phyloP scores from a whole-genome alignment of 2,329 filamentous ascomycete species.

The Lecanosticta acicola region DNA sequence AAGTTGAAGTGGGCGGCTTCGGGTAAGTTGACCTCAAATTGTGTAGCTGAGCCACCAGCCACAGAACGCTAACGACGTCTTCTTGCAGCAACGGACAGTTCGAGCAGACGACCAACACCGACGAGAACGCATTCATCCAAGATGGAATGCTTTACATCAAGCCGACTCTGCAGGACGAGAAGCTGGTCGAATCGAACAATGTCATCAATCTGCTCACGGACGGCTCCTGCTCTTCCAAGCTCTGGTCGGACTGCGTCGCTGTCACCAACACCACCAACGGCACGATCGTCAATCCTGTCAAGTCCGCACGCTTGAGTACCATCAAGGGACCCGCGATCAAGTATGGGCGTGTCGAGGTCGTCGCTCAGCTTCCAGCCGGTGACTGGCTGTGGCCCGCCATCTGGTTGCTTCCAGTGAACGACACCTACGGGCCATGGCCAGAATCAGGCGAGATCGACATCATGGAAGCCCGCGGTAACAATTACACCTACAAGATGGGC shows the following conservation, averaged over 20 bases:
- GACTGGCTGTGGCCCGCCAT: slow-evolving; percentile 94
- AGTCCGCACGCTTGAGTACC: slow-evolving; percentile 73
- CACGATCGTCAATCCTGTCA: slow-evolving; percentile 70
- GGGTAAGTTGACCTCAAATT: slow-evolving; percentile 50
- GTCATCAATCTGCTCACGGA: slow-evolving; percentile 62
- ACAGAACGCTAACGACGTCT: slow-evolving; percentile 14
- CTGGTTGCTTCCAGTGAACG: slow-evolving; percentile 74
- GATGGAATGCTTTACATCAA: slow-evolving; percentile 67
- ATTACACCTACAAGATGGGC: slow-evolving; percentile 67
- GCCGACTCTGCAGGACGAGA: slow-evolving; percentile 67
- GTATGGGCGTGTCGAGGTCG: slow-evolving; percentile 76
- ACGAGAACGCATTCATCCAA: slow-evolving; percentile 70
- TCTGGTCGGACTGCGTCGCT: slow-evolving; percentile 58
- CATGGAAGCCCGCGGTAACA: slow-evolving; percentile 74
- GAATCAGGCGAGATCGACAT: slow-evolving; percentile 80
- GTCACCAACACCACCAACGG: slow-evolving; percentile 71
- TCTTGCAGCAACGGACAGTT: slow-evolving; percentile 67
- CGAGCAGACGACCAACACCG: slow-evolving; percentile 63
- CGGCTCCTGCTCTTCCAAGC: slow-evolving; percentile 61
- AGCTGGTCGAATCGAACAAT: slow-evolving; percentile 60
- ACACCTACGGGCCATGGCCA: slow-evolving; percentile 72
- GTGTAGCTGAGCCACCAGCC: not conserved
- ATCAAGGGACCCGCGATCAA: slow-evolving; percentile 65
- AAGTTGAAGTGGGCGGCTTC: slow-evolving; percentile 68
- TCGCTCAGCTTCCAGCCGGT: slow-evolving; percentile 66